Percentiles rank a stretch among this genome's conserved stretches.
phyloP scores from a whole-genome alignment of 2,329 filamentous ascomycete genomes.

The Grosmannia penicillata region DNA sequence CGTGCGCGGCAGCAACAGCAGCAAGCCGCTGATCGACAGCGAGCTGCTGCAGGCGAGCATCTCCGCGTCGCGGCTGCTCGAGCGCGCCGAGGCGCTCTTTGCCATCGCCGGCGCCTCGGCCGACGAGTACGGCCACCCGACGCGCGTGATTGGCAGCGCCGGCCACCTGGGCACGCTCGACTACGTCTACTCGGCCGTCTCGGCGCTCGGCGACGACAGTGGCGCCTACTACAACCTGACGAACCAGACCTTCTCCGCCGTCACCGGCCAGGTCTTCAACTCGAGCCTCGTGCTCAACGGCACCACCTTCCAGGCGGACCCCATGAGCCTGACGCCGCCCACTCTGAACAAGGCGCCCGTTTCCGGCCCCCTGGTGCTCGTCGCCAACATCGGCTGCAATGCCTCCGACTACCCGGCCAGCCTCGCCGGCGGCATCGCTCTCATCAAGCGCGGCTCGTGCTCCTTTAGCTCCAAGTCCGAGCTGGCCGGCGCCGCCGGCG shows the following conservation, averaged over 20 bases:
- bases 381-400: slow-evolving; percentile 48
- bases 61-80: slow-evolving; percentile 36
- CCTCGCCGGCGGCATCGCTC: slow-evolving; percentile 48
- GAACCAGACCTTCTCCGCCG: slow-evolving; percentile 50
- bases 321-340: slow-evolving; percentile 54
- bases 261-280: slow-evolving; percentile 44
- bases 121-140: slow-evolving; percentile 51
- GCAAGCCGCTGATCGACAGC: slow-evolving; percentile 23
- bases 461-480: slow-evolving; percentile 58
- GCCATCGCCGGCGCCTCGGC: slow-evolving; percentile 43
- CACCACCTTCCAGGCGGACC: slow-evolving; percentile 28
- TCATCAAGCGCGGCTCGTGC: slow-evolving; percentile 57
- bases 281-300: slow-evolving; percentile 41
- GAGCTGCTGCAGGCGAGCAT: slow-evolving; percentile 43
- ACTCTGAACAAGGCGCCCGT: slow-evolving; percentile 45
- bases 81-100: slow-evolving; percentile 46
- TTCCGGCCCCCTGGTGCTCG: slow-evolving; percentile 42
- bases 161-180: slow-evolving; percentile 50
- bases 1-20: not conserved
- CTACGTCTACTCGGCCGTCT: slow-evolving; percentile 43
- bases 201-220: slow-evolving; percentile 27
- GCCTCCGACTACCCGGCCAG: slow-evolving; percentile 45
- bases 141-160: slow-evolving; percentile 53
- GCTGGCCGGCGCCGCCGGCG: slow-evolving; percentile 53
- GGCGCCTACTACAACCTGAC: slow-evolving; percentile 41